Percentiles rank a stretch among this genome's conserved stretches.
phyloP scores from a whole-genome alignment of 495 filamentous ascomycete genomes.

The Tuber magnatum region DNA sequence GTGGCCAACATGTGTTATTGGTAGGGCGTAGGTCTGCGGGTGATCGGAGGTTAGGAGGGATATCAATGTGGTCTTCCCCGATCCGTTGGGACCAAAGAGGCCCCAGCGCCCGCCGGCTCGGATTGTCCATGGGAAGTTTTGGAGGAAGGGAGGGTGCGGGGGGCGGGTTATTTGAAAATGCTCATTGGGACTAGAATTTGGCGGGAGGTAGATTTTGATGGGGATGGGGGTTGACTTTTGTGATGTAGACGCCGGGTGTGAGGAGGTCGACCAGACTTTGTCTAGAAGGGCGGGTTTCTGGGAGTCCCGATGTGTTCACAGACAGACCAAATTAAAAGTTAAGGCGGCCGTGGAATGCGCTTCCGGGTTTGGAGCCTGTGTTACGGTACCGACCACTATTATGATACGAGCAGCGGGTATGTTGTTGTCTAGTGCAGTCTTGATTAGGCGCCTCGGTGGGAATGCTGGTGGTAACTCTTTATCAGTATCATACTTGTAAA shows the following conservation, averaged over 20 bases:
- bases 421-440: too few relatives aligned
- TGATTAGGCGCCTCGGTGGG: too few relatives aligned
- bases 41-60: conserved; percentile 90
- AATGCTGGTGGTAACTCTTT: too few relatives aligned
- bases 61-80: conserved; percentile 85
- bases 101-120: conserved; percentile 80
- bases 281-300: conserved; percentile 15
- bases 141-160: conserved; percentile 52
- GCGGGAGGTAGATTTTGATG: conserved; percentile 23
- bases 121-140: conserved; percentile 78
- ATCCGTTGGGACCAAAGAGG: conserved; percentile 83
- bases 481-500: too few relatives aligned
- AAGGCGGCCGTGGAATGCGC: too few relatives aligned
- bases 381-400: too few relatives aligned
- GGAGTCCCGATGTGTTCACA: too few relatives aligned
- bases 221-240: conserved; percentile 7
- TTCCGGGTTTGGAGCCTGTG: too few relatives aligned
- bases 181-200: conserved; percentile 66
- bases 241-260: conserved; percentile 23
- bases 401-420: too few relatives aligned
- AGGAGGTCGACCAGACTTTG: conserved; percentile 41
- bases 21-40: too few relatives aligned
- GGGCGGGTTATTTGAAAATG: conserved; percentile 70
- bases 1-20: too few relatives aligned
- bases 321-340: too few relatives aligned